Evolutionary conservation across 148 eudicot species (phyloP).

Genomic region (Silene conica): DNA sequence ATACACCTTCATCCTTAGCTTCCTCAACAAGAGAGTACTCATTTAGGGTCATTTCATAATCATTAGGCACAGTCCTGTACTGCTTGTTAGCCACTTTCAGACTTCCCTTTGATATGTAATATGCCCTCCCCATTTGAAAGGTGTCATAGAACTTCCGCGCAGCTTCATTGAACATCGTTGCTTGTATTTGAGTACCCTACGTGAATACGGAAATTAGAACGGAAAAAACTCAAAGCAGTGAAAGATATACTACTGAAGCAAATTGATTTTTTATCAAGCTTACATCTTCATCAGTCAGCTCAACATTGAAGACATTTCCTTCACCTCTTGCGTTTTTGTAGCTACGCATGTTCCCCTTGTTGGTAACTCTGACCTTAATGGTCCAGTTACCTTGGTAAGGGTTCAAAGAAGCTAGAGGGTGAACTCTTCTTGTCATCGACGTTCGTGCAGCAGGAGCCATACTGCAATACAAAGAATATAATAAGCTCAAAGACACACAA

Average conservation of each 20-base stretch:
- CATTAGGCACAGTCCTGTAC: conserved; percentile 83
- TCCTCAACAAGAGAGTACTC: conserved; percentile 83
- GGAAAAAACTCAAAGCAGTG: background rate
- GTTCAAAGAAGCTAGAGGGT: conserved; percentile 81
- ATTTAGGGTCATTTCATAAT: conserved; percentile 93
- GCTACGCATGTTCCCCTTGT: conserved; percentile 67
- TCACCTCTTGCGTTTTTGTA: conserved; percentile 86
- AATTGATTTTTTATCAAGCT: conserved; percentile 17
- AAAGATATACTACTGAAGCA: background rate
- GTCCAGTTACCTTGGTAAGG: conserved; percentile 99
- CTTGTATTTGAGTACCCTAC: conserved; percentile 98
- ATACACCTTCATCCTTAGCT: conserved; percentile 56
- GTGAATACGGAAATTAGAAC: conserved; percentile 3
- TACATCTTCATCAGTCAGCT: conserved; percentile 95
- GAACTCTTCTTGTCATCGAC: conserved; percentile 84
- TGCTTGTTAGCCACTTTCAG: conserved; percentile 90
- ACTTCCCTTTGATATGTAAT: conserved; percentile 84
- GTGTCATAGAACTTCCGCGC: conserved; percentile 82
- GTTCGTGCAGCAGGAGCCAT: conserved; percentile 85
- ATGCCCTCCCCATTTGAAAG: conserved; percentile 83
- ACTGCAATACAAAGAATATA: conserved; percentile 34
- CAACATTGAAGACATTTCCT: conserved; percentile 94
- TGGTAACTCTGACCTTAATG: conserved; percentile 84
- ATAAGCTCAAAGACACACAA: background rate
- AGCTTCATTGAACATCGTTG: conserved; percentile 98